A percentile compares a stretch with the other conserved stretches of the same genome.
These are phyloP conservation scores for Neobulgaria alba DNA, from an alignment of 2,329 filamentous ascomycete species.

Conservation along the genomic window DNA sequence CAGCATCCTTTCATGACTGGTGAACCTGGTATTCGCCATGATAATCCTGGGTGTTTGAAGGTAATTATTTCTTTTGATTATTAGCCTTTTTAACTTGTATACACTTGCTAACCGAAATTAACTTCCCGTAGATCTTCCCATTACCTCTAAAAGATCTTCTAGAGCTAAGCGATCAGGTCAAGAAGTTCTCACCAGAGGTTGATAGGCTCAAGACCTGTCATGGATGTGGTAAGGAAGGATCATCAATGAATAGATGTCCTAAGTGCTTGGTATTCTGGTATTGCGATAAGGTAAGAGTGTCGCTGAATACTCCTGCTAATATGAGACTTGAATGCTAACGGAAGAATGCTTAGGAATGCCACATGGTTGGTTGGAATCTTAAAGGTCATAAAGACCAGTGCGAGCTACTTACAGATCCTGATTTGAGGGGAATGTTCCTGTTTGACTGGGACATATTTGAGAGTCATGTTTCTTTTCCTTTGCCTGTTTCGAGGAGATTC, in stretches of 20 bases:
- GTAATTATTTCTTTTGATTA: no score
- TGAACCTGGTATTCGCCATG: constrained; percentile 12
- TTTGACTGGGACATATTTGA: constrained; percentile 24
- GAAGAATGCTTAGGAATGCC: constrained; percentile 16
- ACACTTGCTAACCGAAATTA: constrained; percentile 9
- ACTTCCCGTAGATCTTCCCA: constrained; percentile 13
- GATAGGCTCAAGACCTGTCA: constrained; percentile 18
- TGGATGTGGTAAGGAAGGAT: constrained; percentile 14
- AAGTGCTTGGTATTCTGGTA: constrained; percentile 24
- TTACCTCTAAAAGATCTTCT: constrained; percentile 13
- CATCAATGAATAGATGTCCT: constrained; percentile 14
- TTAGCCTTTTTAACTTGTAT: no score
- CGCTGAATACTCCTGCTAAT: not conserved
- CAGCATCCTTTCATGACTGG: constrained; percentile 8
- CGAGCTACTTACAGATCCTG: constrained; percentile 24
- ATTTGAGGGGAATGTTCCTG: constrained; percentile 22
- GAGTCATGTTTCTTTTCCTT: constrained; percentile 18
- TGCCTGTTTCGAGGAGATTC: constrained; percentile 3
- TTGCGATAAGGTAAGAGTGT: constrained; percentile 19
- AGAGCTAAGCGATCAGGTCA: constrained; percentile 14
- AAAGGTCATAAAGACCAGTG: constrained; percentile 25
- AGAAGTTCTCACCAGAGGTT: constrained; percentile 17
- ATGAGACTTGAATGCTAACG: constrained; percentile 8
- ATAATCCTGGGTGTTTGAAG: constrained; percentile 15
- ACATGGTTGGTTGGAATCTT: constrained; percentile 23